phyloP scores from a whole-genome alignment of 1,139 yeast species.

The Sugiyamaella grinbergsii region DNA sequence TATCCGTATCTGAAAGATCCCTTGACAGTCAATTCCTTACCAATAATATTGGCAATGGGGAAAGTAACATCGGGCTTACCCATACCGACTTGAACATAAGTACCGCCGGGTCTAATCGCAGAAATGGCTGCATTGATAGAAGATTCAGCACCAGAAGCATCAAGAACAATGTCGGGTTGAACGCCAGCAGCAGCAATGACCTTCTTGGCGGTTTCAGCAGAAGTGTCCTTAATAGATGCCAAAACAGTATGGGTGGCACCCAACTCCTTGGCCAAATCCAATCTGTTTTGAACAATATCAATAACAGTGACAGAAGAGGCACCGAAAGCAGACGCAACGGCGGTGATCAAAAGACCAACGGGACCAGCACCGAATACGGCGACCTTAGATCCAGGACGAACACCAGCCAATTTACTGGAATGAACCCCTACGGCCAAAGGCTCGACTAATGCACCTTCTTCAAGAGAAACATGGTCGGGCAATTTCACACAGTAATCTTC shows the following conservation, averaged over 20 bases:
- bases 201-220: conserved; percentile 43
- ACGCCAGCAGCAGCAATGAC: conserved; percentile 45
- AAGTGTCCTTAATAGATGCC: conserved; percentile 41
- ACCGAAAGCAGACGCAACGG: conserved; percentile 76
- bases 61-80: conserved; percentile 63
- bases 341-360: conserved; percentile 76
- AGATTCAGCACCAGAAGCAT: conserved; percentile 66
- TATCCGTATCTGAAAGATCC: conserved; percentile 79
- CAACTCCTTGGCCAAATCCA: conserved; percentile 30
- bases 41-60: conserved; percentile 70
- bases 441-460: conserved; percentile 87
- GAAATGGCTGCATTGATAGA: conserved; percentile 65
- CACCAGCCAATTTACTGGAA: conserved; percentile 64
- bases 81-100: conserved; percentile 73
- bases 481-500: conserved; percentile 80
- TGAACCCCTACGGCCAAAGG: conserved; percentile 88
- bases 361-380: conserved; percentile 94
- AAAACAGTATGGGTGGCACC: conserved; percentile 31
- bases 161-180: conserved; percentile 63
- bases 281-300: conserved; percentile 44
- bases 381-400: conserved; percentile 68
- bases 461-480: conserved; percentile 73
- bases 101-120: conserved; percentile 60
- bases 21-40: conserved; percentile 65
- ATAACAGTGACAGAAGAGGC: conserved; percentile 66